phyloP scores from a whole-genome alignment of 495 filamentous ascomycete genomes.

The Podospora comata region DNA sequence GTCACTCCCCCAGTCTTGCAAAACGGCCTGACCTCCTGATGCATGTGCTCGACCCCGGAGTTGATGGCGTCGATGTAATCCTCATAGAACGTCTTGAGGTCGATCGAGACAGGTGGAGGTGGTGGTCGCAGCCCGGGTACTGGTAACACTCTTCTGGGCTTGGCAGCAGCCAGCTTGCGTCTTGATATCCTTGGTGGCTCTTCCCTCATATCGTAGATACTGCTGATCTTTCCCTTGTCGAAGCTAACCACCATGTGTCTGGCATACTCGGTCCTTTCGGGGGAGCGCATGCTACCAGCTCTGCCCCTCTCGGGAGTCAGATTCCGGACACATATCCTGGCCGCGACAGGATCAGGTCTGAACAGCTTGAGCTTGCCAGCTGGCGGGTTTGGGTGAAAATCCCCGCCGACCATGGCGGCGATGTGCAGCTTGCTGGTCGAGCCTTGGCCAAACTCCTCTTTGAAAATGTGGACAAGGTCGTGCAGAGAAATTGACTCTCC shows the following conservation, averaged over 20 bases:
- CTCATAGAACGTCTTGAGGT: constrained; percentile 24
- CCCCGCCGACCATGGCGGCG: constrained; percentile 22
- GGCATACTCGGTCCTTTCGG: constrained; percentile 12
- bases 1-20: constrained; percentile 26
- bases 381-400: not conserved
- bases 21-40: constrained; percentile 24
- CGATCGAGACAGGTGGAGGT: constrained; percentile 18
- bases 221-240: constrained; percentile 25
- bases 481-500: constrained; percentile 25
- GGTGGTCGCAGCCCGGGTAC: constrained; percentile 17
- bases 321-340: constrained; percentile 19
- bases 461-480: constrained; percentile 24
- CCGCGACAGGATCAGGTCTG: constrained; percentile 10
- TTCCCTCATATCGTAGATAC: constrained; percentile 20
- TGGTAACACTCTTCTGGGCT: not conserved
- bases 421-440: constrained; percentile 19
- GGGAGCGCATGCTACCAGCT: not conserved
- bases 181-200: constrained; percentile 19
- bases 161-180: constrained; percentile 13
- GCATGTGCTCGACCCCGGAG: constrained; percentile 23
- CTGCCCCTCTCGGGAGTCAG: not conserved
- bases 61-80: constrained; percentile 34
- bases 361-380: not conserved
- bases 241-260: constrained; percentile 29
- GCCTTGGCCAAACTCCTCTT: constrained; percentile 19